Evolutionary conservation across 305 asterid species (phyloP), one percentile per base, ranked within the genome.

Genomic region (Plantago coronopus): DNA sequence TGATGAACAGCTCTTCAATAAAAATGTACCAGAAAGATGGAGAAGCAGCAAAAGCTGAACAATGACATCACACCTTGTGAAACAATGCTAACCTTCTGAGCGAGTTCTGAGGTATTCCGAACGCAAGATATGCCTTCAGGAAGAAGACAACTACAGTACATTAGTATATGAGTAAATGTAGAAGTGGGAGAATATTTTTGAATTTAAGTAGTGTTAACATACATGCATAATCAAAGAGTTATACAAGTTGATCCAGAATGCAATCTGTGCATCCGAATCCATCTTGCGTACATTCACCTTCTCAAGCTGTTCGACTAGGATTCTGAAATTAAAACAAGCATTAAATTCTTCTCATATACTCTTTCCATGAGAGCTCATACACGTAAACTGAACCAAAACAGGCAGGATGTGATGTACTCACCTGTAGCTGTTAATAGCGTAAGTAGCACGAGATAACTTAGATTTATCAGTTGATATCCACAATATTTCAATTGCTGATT

Each of bases 221-320:
- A 81, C 85, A 79, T 82, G 88, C 85, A 82, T 82, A 54, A 82
- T 72, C 73, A 82, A 73, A 59, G 88, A 71, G 75, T 82, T 82
- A 69, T 82, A 80, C 74, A 82, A 61, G 72, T 82, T 82, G 77
- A 82, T 82, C 88, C 88, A 82, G 66, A 82, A 82, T 17, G 88
- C 83, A 50, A 65, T 59, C 73, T 77, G 76, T 25, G 77, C 74
- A 59, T 75, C 72, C 20, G 69, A 59, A 43, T 59, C 83, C 85
- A 82, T 79, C 69, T 75, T 76, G 46, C 69, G 54, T 53, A 77
- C 54, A 47, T 60, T 71, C 51, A 73, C 78, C 66, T 73, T 75
- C 67, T 82, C 88, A 67, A 82, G 65, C 67, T 82, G 88, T 57
- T 79, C 85, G 67, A 82, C 85, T 60, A 82, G 66, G 64, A 79